Evolutionary conservation across 179 eudicot species (phyloP), one percentile per base, ranked within the genome.

Genomic region (Nepenthes alata): DNA sequence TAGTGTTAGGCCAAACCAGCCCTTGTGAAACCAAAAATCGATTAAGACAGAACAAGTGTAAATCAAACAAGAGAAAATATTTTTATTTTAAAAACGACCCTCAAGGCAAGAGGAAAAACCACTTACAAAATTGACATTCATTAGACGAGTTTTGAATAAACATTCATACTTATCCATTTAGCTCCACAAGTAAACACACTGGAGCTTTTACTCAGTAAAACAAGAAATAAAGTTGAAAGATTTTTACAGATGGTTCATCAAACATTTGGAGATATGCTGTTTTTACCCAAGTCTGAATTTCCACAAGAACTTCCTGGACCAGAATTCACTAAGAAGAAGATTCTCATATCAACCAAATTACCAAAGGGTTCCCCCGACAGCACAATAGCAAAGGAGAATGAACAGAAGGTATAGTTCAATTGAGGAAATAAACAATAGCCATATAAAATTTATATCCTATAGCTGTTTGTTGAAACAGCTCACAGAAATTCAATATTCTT

Each of bases 341-440:
- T 90, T 66, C 67, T 90, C 57, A 80, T 90, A 69, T 90, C 97
- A 16, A 87, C 93, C 16, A 90, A 83, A 73, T 88, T 81, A 36
- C 95, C 95, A 37, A 80, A 80, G 68, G 90, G 83, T 54, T 78
- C 78, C 65, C 74, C 74, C 37, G 88, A 81, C 54, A 47, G 69
- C 58, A 72, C 37, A 13, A 70, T 61, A 55, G 75, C 58, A 36
- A 59, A 51, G 53, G 80, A 69, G 61, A 57, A 54, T 55, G 62
- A 52, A 25, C 74, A 37, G 4, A 53, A 37, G 61, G 65, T 62
- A 35, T 35, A 15, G 25, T 25, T 25, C 25, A 25, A 25, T 25
- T 25, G 25, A 25, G 25, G 25, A 25, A 25, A 25, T 25, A 25
- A 25, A 25, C 25, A 25, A 0, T 0, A 25, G 25, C 25, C 25